Percentiles rank a stretch among this genome's conserved stretches.
phyloP scores from a whole-genome alignment of 495 filamentous ascomycete species.

The Monascus purpureus region DNA sequence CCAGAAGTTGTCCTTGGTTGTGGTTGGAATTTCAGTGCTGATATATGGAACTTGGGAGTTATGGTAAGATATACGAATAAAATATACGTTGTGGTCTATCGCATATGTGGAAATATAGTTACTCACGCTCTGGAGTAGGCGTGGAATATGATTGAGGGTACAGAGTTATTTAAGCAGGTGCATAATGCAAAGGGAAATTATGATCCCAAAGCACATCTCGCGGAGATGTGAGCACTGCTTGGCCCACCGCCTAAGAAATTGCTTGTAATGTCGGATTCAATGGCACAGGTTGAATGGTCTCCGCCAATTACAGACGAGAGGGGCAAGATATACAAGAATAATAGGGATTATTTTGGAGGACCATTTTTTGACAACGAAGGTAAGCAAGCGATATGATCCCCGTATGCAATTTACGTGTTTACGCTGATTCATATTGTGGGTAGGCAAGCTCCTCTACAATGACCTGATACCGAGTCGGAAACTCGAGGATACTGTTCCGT shows the following conservation, averaged over 20 bases:
- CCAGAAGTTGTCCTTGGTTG: constrained; percentile 25
- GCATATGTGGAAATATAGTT: no score
- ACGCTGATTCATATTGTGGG: no score
- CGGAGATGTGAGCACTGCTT: no score
- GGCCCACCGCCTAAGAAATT: constrained; percentile 25
- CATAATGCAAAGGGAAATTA: constrained; percentile 9
- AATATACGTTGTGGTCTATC: no score
- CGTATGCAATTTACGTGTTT: background rate
- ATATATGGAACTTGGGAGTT: constrained; percentile 29
- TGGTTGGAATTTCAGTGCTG: constrained; percentile 20
- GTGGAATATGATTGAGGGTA: constrained; percentile 30
- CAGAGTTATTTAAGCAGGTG: constrained; percentile 22
- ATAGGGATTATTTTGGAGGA: constrained; percentile 8
- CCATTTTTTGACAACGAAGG: constrained; percentile 11
- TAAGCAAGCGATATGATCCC: constrained; percentile 3
- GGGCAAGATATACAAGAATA: constrained; percentile 6
- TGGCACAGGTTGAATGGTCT: constrained; percentile 7
- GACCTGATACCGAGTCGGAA: constrained; percentile 9
- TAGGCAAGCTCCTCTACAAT: constrained; percentile 10
- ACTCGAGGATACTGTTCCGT: constrained; percentile 6
- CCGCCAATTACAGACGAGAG: constrained; percentile 3
- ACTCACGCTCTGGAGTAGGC: no score
- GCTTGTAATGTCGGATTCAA: constrained; percentile 13
- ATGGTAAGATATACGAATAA: no score
- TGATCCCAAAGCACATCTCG: constrained; percentile 19